Base-by-base conservation (phyloP, 78 protist genomes). In the Chrysochromulina tobinii region DNA sequence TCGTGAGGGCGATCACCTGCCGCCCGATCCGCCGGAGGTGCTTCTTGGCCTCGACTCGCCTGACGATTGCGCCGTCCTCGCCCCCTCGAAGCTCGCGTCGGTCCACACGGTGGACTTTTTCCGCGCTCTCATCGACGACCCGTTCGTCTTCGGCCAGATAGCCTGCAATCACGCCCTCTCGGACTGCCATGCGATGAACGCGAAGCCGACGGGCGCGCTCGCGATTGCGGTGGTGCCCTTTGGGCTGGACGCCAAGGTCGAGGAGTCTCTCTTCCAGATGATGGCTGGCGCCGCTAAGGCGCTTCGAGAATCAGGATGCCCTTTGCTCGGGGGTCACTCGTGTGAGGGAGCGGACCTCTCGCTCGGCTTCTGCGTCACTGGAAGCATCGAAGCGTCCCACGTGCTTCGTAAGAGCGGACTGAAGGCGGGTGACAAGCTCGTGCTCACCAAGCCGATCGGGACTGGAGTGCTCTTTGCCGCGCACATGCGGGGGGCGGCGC, bases 391-490 rank as follows among this genome's bases (percentile, higher is more conserved):
- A 18, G 27, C 72, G 27, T 12, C 8, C 8, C 27, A 7, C 27
- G 72, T 20, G 25, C 8, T 66, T 8, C 23, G 14, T 20, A 18
- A 27, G 53, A 17, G 84, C 6, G 84, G 54, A 12, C 12, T 77
- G 91, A 50, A 88, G 21, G 58, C n/a, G 27, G 91, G 91, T 7
- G 84, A 89, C 23, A 67, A 55, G 18, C 23, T 90, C 75, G 17
- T 90, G 53, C 81, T 90, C n/a, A 90, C 92, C 79, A 90, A 90
- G n/a, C 87, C 87, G 61, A 7, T 90, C 38, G 92, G 92, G 55
- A 90, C 92, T 18, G 92, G 92, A 59, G 61, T 51, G 23, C 51
- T 90, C 67, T 90, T 90, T 38, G 92, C 92, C 75, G 92, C 92
- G 55, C 53, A 53, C 59, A 81, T 90, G 88, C 72, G 88, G 23